Conservation (phyloP, 345 rosid genomes). For the Turritis glabra region DNA sequence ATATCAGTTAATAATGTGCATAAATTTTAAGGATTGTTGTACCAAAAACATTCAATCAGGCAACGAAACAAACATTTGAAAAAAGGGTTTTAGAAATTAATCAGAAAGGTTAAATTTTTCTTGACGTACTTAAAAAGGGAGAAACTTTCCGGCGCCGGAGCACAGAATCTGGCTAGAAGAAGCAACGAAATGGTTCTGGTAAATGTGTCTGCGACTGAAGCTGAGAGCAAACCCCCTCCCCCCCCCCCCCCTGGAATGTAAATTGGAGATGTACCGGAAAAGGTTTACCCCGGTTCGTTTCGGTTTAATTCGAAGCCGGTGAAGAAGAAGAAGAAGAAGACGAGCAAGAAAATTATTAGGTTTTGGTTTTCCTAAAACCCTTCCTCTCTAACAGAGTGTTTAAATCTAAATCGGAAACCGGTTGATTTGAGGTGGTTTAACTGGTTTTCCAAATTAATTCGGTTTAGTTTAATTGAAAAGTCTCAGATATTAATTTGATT, state of each 20-base stretch:
- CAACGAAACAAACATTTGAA: neutral
- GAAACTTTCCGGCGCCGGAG: neutral
- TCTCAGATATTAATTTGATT: neutral
- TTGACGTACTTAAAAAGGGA: neutral
- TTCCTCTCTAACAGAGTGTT: neutral
- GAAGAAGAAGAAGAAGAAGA: neutral
- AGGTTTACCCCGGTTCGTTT: slow-evolving; percentile 8
- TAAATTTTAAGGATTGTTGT: neutral
- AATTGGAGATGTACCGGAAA: neutral
- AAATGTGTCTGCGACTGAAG: neutral
- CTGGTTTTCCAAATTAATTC: neutral
- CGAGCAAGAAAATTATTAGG: neutral
- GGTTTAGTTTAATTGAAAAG: neutral
- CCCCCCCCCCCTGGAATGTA: too few species aligned
- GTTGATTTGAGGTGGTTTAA: neutral
- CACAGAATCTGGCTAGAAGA: neutral
- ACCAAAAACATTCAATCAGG: neutral
- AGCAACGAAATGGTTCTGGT: neutral
- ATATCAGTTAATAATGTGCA: neutral
- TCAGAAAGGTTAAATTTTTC: neutral
- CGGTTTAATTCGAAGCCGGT: slow-evolving; percentile 9
- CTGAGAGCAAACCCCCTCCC: neutral
- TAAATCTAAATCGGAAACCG: neutral
- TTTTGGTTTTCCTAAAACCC: neutral
- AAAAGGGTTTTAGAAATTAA: neutral